These are phyloP conservation scores for Candida glucosophila DNA, from an alignment of 1,139 yeast species.

Conservation along the genomic window DNA sequence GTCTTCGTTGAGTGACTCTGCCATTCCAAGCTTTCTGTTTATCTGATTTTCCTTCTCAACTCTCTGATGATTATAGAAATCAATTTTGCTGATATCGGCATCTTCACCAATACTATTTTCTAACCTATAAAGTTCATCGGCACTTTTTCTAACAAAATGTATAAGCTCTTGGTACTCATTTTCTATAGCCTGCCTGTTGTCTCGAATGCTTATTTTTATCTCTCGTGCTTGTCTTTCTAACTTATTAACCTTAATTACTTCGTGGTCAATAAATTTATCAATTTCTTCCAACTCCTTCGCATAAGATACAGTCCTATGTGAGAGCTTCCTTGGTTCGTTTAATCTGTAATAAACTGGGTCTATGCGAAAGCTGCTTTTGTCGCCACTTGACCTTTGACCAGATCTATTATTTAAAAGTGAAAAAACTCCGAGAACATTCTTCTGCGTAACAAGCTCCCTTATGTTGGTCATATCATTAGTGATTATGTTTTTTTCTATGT, in stretches of 20 bases:
- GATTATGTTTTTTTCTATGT: slow-evolving; percentile 53
- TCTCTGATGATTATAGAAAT: slow-evolving; percentile 21
- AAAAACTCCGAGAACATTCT: slow-evolving; percentile 40
- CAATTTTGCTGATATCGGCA: slow-evolving; percentile 25
- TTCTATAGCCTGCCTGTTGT: slow-evolving; percentile 7
- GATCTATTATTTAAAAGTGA: slow-evolving; percentile 33
- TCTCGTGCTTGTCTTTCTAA: slow-evolving; percentile 11
- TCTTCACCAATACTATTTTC: slow-evolving; percentile 26
- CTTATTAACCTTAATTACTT: slow-evolving; percentile 15
- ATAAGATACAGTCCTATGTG: slow-evolving; percentile 14
- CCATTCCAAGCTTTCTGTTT: slow-evolving; percentile 17
- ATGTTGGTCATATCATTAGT: slow-evolving; percentile 47
- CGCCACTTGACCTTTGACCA: slow-evolving; percentile 35
- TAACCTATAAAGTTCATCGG: slow-evolving; percentile 11
- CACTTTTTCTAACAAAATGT: slow-evolving; percentile 11
- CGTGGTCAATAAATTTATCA: slow-evolving; percentile 9
- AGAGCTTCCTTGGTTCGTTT: slow-evolving; percentile 23
- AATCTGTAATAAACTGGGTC: slow-evolving; percentile 48
- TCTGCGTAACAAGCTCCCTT: slow-evolving; percentile 20
- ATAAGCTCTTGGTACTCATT: slow-evolving; percentile 10
- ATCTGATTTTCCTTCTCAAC: slow-evolving; percentile 21
- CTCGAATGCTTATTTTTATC: slow-evolving; percentile 8
- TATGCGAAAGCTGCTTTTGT: slow-evolving; percentile 37
- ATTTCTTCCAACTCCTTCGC: slow-evolving; percentile 13
- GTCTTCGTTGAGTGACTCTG: slow-evolving; percentile 20